Conservation (phyloP, 2,329 filamentous ascomycete species). For the Colletotrichum endophyticum region DNA sequence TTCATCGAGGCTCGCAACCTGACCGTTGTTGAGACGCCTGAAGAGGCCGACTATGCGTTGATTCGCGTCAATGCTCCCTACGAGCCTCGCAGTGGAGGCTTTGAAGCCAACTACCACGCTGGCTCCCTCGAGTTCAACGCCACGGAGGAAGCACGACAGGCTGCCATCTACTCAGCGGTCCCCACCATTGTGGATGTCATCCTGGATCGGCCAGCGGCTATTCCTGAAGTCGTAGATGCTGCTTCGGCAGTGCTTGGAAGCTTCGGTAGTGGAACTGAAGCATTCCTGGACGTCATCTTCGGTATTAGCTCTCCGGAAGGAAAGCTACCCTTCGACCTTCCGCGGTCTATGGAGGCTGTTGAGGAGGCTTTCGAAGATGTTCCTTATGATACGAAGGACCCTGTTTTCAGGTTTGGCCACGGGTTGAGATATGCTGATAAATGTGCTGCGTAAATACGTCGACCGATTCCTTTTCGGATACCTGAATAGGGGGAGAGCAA, state of each 20-base stretch:
- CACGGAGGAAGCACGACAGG: constrained; percentile 28
- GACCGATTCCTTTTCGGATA: neutral
- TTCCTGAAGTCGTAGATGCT: constrained; percentile 44
- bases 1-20: constrained; percentile 27
- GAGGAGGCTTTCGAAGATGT: constrained; percentile 32
- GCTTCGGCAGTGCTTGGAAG: constrained; percentile 44
- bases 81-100: constrained; percentile 42
- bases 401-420: constrained; percentile 34
- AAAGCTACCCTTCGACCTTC: constrained; percentile 50
- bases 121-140: constrained; percentile 45
- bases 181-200: constrained; percentile 49
- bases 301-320: constrained; percentile 41
- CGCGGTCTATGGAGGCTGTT: constrained; percentile 47
- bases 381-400: constrained; percentile 30
- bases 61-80: constrained; percentile 43
- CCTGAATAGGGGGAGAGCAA: neutral
- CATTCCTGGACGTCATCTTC: constrained; percentile 49
- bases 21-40: constrained; percentile 36
- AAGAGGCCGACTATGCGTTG: constrained; percentile 45
- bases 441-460: neutral
- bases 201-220: constrained; percentile 43
- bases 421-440: constrained; percentile 21
- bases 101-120: constrained; percentile 41
- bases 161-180: constrained; percentile 38
- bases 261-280: constrained; percentile 43